Conservation (phyloP, 139 green algal genomes). For the Chlorella sp. region DNA sequence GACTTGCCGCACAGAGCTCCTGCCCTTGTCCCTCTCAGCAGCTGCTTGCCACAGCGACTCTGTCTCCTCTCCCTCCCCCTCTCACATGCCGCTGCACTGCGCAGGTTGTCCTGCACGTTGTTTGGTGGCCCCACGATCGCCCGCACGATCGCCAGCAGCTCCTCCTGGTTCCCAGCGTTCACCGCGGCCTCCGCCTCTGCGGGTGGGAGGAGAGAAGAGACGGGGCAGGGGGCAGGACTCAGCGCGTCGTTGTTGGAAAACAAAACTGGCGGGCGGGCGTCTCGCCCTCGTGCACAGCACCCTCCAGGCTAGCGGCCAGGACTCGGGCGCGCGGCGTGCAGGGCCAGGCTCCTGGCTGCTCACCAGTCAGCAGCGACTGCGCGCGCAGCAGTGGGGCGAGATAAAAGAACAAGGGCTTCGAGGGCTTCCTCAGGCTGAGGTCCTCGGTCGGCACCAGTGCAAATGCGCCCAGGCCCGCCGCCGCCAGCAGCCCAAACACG, state of each 20-base stretch:
- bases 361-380: slow-evolving; percentile 13
- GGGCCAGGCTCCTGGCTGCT: not conserved
- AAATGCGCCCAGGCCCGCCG: slow-evolving; percentile 51
- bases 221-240: not conserved
- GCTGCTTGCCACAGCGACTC: not conserved
- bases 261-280: not conserved
- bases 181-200: slow-evolving; percentile 28
- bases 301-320: not conserved
- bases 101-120: slow-evolving; percentile 60
- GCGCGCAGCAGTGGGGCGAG: slow-evolving; percentile 65
- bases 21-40: not conserved
- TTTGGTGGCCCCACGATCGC: slow-evolving; percentile 61
- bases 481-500: slow-evolving; percentile 44
- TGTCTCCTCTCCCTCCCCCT: too few relatives aligned
- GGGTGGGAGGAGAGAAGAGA: not conserved
- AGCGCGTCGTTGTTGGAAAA: not conserved
- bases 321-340: not conserved
- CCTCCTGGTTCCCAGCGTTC: slow-evolving; percentile 25
- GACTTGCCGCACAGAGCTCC: not conserved
- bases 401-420: slow-evolving; percentile 79
- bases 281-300: not conserved
- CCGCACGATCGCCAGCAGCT: slow-evolving; percentile 29
- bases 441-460: slow-evolving; percentile 70
- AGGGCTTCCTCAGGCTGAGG: slow-evolving; percentile 49
- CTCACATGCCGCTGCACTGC: slow-evolving; percentile 46